A percentile compares a stretch with the other conserved stretches of the same genome.
phyloP scores from a whole-genome alignment of 129 eudicot species.

The Pseudognaphalium luteoalbum region DNA sequence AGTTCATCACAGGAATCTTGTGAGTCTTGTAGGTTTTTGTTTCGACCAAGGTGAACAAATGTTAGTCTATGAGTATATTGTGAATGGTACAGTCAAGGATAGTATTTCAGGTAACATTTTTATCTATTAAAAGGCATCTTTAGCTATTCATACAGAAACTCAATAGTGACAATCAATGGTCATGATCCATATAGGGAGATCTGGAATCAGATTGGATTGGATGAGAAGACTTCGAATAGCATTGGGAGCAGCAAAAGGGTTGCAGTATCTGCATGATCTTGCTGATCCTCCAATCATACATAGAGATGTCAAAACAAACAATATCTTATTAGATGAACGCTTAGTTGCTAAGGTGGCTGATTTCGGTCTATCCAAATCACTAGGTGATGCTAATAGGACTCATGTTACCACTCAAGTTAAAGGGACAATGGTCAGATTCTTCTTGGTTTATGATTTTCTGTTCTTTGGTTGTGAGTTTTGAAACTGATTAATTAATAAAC shows the following conservation, averaged over 20 bases:
- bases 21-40: constrained; percentile 70
- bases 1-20: constrained; percentile 77
- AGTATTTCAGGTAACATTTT: constrained; percentile 51
- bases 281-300: constrained; percentile 76
- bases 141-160: background rate
- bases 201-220: constrained; percentile 67
- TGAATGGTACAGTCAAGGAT: constrained; percentile 56
- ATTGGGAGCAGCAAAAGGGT: constrained; percentile 66
- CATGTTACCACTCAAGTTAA: constrained; percentile 72
- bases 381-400: constrained; percentile 40
- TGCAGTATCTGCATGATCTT: constrained; percentile 68
- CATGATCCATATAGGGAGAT: constrained; percentile 44
- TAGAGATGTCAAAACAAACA: constrained; percentile 67
- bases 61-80: constrained; percentile 64
- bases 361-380: constrained; percentile 61
- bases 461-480: background rate
- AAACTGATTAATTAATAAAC: background rate
- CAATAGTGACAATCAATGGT: background rate
- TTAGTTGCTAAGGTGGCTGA: constrained; percentile 69
- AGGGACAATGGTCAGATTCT: constrained; percentile 62
- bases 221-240: constrained; percentile 56
- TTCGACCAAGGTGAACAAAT: constrained; percentile 76
- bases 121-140: background rate
- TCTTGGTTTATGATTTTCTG: background rate
- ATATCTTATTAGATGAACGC: constrained; percentile 61